Evolutionary conservation across 495 filamentous ascomycete genomes (phyloP).

Genomic region (Trichoderma erinaceum): DNA sequence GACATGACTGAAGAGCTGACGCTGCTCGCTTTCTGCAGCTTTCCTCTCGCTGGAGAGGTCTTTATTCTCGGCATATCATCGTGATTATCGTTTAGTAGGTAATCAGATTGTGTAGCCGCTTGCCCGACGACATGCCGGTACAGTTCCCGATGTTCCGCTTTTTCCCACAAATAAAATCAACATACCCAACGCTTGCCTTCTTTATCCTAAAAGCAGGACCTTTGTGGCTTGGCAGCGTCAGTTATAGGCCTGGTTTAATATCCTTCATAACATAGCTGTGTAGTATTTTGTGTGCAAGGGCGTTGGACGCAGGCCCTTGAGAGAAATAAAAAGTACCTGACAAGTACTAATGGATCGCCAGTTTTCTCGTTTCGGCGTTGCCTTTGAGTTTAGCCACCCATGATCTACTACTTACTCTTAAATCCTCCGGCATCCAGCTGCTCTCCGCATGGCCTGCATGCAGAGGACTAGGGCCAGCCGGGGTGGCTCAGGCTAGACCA

Average conservation of each 20-base stretch:
- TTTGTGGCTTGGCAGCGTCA: background rate
- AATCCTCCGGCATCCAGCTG: conserved; percentile 8
- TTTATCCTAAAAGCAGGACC: background rate
- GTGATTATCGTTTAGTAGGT: background rate
- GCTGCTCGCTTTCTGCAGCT: background rate
- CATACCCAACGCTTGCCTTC: background rate
- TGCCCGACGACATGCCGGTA: background rate
- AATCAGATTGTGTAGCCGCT: background rate
- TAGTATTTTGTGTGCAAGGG: background rate
- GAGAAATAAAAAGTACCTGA: background rate
- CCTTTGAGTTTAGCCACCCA: background rate
- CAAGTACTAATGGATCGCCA: background rate
- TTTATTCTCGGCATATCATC: background rate
- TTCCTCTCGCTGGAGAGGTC: background rate
- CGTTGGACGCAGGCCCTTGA: background rate
- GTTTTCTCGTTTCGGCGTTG: background rate
- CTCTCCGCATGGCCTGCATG: conserved; percentile 6
- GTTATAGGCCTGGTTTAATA: background rate
- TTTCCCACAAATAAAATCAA: background rate
- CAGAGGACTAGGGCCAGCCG: background rate
- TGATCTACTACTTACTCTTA: background rate
- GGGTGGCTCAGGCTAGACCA: background rate
- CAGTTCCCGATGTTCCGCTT: background rate
- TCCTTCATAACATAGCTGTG: background rate
- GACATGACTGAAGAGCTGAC: background rate